phyloP scores from a whole-genome alignment of 2,329 filamentous ascomycete species.

The Falciphora oryzae region DNA sequence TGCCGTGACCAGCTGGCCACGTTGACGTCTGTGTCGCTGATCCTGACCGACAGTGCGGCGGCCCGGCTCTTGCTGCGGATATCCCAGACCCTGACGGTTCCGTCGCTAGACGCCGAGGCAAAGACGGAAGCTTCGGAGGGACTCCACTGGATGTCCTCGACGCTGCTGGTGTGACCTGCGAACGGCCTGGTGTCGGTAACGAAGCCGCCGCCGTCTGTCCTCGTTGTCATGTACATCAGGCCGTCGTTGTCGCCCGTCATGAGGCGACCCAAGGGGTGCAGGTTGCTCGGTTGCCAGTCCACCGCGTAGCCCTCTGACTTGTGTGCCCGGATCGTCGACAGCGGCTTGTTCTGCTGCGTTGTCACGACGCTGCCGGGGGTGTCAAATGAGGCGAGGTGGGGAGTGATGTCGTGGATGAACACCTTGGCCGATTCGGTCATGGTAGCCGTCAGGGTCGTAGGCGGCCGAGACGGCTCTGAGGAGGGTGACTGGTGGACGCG shows the following conservation, averaged over 20 bases:
- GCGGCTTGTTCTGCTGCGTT: constrained; percentile 78
- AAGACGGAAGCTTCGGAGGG: constrained; percentile 91
- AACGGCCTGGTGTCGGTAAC: constrained; percentile 81
- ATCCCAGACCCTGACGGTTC: constrained; percentile 95
- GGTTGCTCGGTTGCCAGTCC: constrained; percentile 75
- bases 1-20: constrained; percentile 92
- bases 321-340: constrained; percentile 84
- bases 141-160: constrained; percentile 97
- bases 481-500: constrained; percentile 76
- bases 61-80: constrained; percentile 83
- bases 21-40: constrained; percentile 84
- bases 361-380: constrained; percentile 76
- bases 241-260: constrained; percentile 89
- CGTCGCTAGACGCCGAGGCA: constrained; percentile 87
- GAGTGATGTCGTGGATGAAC: constrained; percentile 89
- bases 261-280: constrained; percentile 75
- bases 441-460: constrained; percentile 78
- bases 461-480: constrained; percentile 62
- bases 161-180: constrained; percentile 73
- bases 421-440: constrained; percentile 90
- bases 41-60: constrained; percentile 80
- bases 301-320: constrained; percentile 90
- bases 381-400: constrained; percentile 85
- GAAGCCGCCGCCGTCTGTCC: constrained; percentile 83
- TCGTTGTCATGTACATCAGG: constrained; percentile 80